Evolutionary conservation across 805 yeast species (phyloP), one percentile per base, ranked within the genome.

Genomic region (Saccharomycopsis lassenensis): DNA sequence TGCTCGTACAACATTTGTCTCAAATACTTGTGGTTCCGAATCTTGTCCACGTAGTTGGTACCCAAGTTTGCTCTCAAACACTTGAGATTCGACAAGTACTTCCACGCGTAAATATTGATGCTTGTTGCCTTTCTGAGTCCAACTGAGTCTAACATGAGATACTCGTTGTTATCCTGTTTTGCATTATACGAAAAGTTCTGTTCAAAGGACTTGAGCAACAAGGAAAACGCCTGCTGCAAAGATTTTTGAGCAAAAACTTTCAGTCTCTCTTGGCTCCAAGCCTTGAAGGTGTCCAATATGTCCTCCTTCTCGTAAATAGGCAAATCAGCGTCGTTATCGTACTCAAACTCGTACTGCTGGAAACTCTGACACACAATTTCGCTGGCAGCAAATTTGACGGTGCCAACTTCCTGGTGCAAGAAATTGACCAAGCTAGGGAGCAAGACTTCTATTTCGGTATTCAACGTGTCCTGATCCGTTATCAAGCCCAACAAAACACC

Each of bases 181-280:
- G 45, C 45, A 17, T 24, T 24, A 10, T 23, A 35, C 35, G 54
- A 47, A 47, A 62, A 37, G 44, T 63, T 67, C 12, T 50, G 49
- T 34, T 59, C 61, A 7, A 76, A 56, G 0, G 79, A 72, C 24
- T 55, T 55, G 27, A 66, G 52, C 14, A 75, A 71, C 41, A 77
- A 79, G 48, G 76, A 62, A 52, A 76, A 73, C 1, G 77, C 61
- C 1, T 82, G 68, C 43, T 72, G 71, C 18, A 71, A 61, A 25
- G 69, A 74, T 41, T 67, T 68, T 46, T 78, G 78, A 19, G 77
- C 68, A 3, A 74, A 50, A 35, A 64, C 70, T 40, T 75, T 74
- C 4, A 76, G 60, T 0, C 80, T 69, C 16, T 69, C 65, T 29
- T 63, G 66, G 1, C 70, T 56, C 29, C 76, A 56, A 24, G 62